Percentiles rank a stretch among this genome's conserved stretches.
phyloP scores from a whole-genome alignment of 225 moss, liverwort and hornwort species.

The Anthoceros angustus region DNA sequence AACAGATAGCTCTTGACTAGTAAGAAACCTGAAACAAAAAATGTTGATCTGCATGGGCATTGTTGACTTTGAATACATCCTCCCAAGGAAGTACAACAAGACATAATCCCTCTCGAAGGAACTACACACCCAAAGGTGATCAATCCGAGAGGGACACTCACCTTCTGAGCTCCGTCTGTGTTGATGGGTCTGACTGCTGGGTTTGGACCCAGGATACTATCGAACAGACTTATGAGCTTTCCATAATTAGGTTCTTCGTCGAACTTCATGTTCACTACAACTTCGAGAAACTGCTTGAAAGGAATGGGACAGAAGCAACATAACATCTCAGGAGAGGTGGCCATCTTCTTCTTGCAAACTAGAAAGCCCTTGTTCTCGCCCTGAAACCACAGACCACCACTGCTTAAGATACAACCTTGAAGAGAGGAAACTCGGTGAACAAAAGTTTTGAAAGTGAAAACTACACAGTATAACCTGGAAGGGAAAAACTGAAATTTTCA shows the following conservation, averaged over 20 bases:
- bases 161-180: conserved; percentile 94
- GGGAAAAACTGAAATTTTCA: conserved; percentile 10
- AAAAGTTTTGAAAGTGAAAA: not conserved
- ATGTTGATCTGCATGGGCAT: not conserved
- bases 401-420: not conserved
- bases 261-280: conserved; percentile 99
- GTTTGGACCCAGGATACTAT: conserved; percentile 72
- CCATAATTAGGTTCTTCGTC: conserved; percentile 95
- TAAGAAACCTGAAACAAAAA: not conserved
- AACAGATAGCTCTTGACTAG: not conserved
- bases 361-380: conserved; percentile 94
- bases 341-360: conserved; percentile 99
- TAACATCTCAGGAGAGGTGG: conserved; percentile 96
- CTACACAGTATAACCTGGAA: not conserved
- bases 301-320: conserved; percentile 96
- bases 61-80: not conserved
- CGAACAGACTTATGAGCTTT: conserved; percentile 77
- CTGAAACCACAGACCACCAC: conserved; percentile 12
- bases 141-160: conserved; percentile 6
- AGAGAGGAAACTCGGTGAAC: not conserved
- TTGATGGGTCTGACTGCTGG: conserved; percentile 89
- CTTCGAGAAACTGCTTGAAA: conserved; percentile 88
- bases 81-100: not conserved
- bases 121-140: too few relatives aligned
- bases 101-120: too few relatives aligned